Percentiles rank a stretch among this genome's conserved stretches.
These are phyloP conservation scores for Actinidia arguta DNA, from an alignment of 179 eudicot genomes.

Conservation along the genomic window DNA sequence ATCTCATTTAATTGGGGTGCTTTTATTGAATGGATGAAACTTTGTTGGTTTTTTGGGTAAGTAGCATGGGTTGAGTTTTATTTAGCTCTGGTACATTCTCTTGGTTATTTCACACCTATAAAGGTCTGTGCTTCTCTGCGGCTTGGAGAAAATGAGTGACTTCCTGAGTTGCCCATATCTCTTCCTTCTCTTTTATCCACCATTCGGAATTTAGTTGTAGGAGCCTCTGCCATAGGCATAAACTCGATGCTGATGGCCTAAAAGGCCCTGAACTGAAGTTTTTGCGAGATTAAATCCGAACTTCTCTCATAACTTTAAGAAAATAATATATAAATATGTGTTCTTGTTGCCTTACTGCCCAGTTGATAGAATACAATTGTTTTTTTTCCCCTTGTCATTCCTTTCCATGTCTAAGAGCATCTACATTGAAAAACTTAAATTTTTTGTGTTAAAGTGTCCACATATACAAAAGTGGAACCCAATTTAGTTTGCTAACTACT, in stretches of 20 bases:
- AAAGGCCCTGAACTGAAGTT: no score
- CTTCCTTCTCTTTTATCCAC: not conserved
- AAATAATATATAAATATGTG: not conserved
- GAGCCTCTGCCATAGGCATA: slow-evolving; percentile 3
- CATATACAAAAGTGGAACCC: no score
- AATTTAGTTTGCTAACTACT: no score
- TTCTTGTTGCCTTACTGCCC: not conserved
- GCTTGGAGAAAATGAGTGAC: no score
- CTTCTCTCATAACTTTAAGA: not conserved
- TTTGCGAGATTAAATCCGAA: not conserved
- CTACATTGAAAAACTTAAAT: no score
- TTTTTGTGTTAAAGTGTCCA: no score
- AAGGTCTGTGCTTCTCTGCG: no score
- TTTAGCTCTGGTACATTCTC: not conserved
- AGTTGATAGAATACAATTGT: not conserved
- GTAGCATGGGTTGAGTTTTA: not conserved
- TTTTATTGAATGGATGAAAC: no score
- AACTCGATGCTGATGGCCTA: not conserved
- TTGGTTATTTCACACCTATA: not conserved
- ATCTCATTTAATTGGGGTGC: no score
- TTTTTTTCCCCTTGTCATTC: slow-evolving; percentile 5
- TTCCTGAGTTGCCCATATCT: not conserved
- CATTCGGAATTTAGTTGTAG: slow-evolving; percentile 4
- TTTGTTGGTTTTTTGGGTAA: not conserved
- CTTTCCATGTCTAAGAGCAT: slow-evolving; percentile 3